Percentiles rank a stretch among this genome's conserved stretches.
Evolutionary conservation across 2,329 filamentous ascomycete genomes (phyloP).

Genomic region (Fusarium keratoplasticum): DNA sequence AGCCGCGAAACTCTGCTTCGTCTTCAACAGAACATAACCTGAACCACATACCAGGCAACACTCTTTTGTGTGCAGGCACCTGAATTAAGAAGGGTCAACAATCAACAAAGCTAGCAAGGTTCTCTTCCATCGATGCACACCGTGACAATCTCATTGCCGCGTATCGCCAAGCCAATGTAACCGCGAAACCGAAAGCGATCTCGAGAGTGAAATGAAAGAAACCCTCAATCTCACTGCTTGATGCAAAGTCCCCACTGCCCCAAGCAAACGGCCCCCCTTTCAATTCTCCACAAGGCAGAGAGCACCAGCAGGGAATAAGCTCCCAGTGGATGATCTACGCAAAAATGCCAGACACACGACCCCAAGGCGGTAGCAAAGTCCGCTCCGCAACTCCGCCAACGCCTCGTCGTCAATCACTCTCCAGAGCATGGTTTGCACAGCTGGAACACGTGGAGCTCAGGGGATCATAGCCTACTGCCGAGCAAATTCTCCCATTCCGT

Average conservation of each 20-base stretch:
- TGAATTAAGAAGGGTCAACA: background rate
- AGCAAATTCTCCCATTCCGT: background rate
- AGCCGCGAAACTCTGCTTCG: conserved; percentile 7
- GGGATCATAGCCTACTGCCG: background rate
- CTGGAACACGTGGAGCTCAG: background rate
- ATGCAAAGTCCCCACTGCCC: conserved; percentile 1
- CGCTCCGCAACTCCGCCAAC: conserved; percentile 14
- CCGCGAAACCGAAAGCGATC: conserved; percentile 27
- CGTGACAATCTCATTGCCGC: conserved; percentile 16
- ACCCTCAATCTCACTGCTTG: conserved; percentile 26
- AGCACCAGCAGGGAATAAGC: background rate
- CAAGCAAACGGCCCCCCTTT: background rate
- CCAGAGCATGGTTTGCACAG: background rate
- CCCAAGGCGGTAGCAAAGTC: conserved; percentile 17
- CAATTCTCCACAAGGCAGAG: conserved; percentile 6
- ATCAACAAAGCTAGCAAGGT: background rate
- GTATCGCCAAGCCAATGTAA: conserved; percentile 2
- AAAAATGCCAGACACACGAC: background rate
- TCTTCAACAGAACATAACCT: background rate
- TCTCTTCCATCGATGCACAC: background rate
- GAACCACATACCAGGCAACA: background rate
- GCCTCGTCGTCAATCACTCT: background rate
- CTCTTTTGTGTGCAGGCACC: background rate
- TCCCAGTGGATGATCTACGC: conserved; percentile 12
- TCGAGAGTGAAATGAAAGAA: conserved; percentile 27